Conservation (phyloP, 192 early-diverging fungal genomes). For the Coemansia sp. region DNA sequence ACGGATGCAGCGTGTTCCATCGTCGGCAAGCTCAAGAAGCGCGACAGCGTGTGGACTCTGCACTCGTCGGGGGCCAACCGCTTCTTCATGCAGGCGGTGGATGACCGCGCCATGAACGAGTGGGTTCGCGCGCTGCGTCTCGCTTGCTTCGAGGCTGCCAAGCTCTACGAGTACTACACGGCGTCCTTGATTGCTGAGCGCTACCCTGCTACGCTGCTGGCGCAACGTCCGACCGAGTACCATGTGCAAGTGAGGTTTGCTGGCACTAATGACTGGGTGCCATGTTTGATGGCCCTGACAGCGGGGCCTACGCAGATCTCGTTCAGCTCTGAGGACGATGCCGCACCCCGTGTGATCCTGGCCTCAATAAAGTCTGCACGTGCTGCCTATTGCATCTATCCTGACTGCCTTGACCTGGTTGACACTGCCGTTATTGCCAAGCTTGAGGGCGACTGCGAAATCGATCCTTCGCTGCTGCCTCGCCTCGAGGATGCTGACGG, state of each 20-base stretch:
- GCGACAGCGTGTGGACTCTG: conserved; percentile 61
- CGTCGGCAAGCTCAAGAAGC: conserved; percentile 57
- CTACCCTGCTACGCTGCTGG: conserved; percentile 21
- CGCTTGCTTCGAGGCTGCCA: conserved; percentile 70
- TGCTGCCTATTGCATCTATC: conserved; percentile 53
- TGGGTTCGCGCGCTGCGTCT: conserved; percentile 74
- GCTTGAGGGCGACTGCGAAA: conserved; percentile 56
- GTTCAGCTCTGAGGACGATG: conserved; percentile 24
- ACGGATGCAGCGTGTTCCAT: conserved; percentile 64
- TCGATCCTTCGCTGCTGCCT: conserved; percentile 49
- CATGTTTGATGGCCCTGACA: conserved; percentile 48
- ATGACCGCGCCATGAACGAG: conserved; percentile 57
- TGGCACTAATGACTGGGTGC: conserved; percentile 54
- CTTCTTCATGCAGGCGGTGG: conserved; percentile 62
- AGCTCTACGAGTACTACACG: conserved; percentile 76
- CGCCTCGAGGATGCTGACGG: conserved; percentile 43
- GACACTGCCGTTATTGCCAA: conserved; percentile 54
- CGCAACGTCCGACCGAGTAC: conserved; percentile 27
- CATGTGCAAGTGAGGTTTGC: conserved; percentile 50
- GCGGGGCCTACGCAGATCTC: conserved; percentile 25
- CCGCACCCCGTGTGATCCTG: conserved; percentile 23
- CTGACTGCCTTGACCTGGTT: conserved; percentile 52
- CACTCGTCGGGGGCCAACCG: conserved; percentile 71
- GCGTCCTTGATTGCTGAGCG: conserved; percentile 50
- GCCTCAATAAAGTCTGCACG: conserved; percentile 36